These are phyloP conservation scores for Bathelium albidoporum DNA, from an alignment of 495 filamentous ascomycete species.

Conservation along the genomic window DNA sequence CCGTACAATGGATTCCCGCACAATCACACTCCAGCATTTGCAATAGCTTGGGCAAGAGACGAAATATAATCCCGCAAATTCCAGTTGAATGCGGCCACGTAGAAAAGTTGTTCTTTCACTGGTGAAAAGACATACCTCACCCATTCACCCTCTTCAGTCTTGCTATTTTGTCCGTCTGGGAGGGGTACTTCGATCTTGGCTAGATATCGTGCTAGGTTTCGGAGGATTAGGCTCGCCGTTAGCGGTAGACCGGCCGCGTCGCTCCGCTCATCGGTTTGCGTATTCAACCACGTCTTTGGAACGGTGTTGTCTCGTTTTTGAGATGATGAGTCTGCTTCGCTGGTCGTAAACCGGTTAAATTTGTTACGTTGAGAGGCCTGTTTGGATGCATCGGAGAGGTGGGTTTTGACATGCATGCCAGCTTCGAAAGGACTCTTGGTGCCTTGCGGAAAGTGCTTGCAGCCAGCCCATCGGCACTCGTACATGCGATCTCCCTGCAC, in stretches of 20 bases:
- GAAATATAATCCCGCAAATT: conserved; percentile 37
- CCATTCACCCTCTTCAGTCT: conserved; percentile 40
- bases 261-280: conserved; percentile 65
- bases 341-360: conserved; percentile 15
- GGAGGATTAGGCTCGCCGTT: conserved; percentile 71
- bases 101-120: conserved; percentile 34
- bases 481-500: conserved; percentile 5
- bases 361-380: conserved; percentile 22
- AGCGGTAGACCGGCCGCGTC: conserved; percentile 79
- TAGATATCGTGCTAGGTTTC: conserved; percentile 61
- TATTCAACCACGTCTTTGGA: conserved; percentile 50
- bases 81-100: conserved; percentile 39
- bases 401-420: conserved; percentile 53
- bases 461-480: conserved; percentile 49
- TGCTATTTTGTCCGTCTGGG: conserved; percentile 38
- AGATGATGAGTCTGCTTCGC: background rate
- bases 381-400: conserved; percentile 43
- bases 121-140: conserved; percentile 38
- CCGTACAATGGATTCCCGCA: background rate
- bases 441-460: conserved; percentile 39
- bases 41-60: conserved; percentile 35
- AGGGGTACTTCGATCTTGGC: conserved; percentile 17
- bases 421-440: conserved; percentile 40
- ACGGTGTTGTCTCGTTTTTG: conserved; percentile 23
- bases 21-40: conserved; percentile 15